A percentile compares a stretch with the other conserved stretches of the same genome.
Conservation (phyloP, 2,329 filamentous ascomycete genomes). For the Trichoderma gracile region DNA sequence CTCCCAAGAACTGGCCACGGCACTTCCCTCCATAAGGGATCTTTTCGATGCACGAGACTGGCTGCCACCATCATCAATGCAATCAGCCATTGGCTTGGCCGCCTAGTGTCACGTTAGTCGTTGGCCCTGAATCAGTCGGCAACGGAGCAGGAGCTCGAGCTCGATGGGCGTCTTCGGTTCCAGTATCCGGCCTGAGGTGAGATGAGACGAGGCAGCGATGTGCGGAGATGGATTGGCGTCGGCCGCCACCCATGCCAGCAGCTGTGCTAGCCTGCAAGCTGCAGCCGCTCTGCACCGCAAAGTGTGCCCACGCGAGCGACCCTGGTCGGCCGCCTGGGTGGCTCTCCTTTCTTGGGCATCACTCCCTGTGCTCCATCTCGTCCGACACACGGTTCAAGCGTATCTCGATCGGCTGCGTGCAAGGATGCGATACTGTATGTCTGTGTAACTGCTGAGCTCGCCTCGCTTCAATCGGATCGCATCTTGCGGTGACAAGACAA, state of each 20-base stretch:
- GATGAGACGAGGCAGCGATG: conserved; percentile 13
- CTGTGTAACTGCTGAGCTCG: neutral
- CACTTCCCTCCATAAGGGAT: neutral
- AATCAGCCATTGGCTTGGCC: neutral
- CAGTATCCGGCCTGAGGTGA: conserved; percentile 7
- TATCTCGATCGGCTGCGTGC: conserved; percentile 21
- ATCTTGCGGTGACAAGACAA: neutral
- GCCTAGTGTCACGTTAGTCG: conserved; percentile 4
- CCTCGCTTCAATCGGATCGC: neutral
- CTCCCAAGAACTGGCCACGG: neutral
- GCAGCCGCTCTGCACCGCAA: conserved; percentile 11
- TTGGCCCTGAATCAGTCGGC: conserved; percentile 7
- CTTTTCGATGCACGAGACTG: conserved; percentile 8
- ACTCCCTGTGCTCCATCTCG: conserved; percentile 3
- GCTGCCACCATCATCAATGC: neutral
- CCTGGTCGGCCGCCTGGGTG: conserved; percentile 3
- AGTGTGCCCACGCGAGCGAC: neutral
- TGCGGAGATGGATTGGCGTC: conserved; percentile 16
- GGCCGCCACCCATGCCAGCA: neutral
- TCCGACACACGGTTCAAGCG: conserved; percentile 11
- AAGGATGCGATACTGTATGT: conserved; percentile 5
- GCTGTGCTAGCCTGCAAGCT: neutral
- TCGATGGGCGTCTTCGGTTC: conserved; percentile 12
- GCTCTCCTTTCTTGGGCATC: conserved; percentile 13
- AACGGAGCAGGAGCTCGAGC: neutral